These are phyloP conservation scores for Angomonas deanei DNA, from an alignment of 208 protist genomes.

Conservation along the genomic window DNA sequence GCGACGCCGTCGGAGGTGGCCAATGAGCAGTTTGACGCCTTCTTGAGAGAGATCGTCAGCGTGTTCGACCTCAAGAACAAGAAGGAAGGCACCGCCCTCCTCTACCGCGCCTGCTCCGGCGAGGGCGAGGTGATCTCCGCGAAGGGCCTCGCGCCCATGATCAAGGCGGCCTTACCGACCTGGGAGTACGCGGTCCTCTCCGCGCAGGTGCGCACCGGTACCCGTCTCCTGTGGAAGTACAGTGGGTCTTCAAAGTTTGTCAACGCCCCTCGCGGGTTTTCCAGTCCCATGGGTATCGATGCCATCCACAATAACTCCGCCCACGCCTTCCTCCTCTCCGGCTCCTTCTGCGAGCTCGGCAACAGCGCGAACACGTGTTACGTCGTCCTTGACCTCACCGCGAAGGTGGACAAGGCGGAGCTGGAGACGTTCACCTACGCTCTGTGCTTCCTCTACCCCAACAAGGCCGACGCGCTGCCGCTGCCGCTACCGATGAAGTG, in stretches of 20 bases:
- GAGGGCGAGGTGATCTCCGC: constrained; percentile 37
- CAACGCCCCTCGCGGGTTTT: constrained; percentile 54
- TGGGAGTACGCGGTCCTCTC: constrained; percentile 34
- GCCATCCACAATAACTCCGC: constrained; percentile 9
- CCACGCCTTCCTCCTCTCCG: constrained; percentile 34
- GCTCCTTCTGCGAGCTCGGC: constrained; percentile 47
- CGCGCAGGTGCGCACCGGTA: constrained; percentile 45
- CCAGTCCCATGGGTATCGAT: constrained; percentile 21
- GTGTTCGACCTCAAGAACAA: constrained; percentile 23
- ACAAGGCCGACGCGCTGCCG: constrained; percentile 56
- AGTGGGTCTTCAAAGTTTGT: constrained; percentile 2
- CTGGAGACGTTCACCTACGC: constrained; percentile 36
- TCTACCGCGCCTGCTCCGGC: constrained; percentile 40
- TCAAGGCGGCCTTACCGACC: constrained; percentile 22
- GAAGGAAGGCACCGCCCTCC: constrained; percentile 21
- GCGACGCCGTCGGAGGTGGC: constrained; percentile 32
- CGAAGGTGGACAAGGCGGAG: constrained; percentile 16
- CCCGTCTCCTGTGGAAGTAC: constrained; percentile 25
- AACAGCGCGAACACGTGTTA: constrained; percentile 43
- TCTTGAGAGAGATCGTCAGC: constrained; percentile 25
- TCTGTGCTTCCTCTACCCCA: constrained; percentile 59
- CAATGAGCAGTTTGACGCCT: constrained; percentile 26
- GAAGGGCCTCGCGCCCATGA: constrained; percentile 13
- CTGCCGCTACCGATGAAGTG: constrained; percentile 60
- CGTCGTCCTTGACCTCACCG: constrained; percentile 20